phyloP scores from a whole-genome alignment of 2,329 filamentous ascomycete genomes.

The Rutstroemia sp. region DNA sequence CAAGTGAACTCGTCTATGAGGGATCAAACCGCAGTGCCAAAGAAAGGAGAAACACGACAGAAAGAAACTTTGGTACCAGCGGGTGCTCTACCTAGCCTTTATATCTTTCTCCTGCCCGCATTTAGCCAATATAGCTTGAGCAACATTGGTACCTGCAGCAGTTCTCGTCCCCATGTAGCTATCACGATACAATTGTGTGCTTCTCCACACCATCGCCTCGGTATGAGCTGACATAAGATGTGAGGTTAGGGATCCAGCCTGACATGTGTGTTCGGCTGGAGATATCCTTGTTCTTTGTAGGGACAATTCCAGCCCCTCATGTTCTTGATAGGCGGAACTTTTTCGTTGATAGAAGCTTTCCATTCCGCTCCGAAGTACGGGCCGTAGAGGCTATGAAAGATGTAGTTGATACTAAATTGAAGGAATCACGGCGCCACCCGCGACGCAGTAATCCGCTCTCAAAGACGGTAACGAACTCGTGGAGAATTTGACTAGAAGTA shows the following conservation, averaged over 20 bases:
- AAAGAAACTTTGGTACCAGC: not conserved
- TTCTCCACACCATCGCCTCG: not conserved
- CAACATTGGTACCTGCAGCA: not conserved
- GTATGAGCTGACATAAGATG: not conserved
- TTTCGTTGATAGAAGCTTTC: not conserved
- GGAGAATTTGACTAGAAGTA: no score
- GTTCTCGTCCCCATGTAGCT: no score
- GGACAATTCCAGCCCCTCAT: no score
- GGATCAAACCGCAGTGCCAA: not conserved
- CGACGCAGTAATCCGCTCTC: no score
- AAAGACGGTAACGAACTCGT: no score
- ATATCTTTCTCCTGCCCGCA: not conserved
- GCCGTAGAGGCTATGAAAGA: not conserved
- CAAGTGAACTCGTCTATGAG: no score
- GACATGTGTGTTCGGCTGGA: slow-evolving; percentile 2
- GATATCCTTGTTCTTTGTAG: no score
- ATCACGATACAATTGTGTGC: not conserved
- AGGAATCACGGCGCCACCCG: no score
- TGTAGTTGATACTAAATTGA: no score
- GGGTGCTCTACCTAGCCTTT: not conserved
- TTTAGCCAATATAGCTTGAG: no score
- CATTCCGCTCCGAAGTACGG: not conserved
- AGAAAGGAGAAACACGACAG: not conserved
- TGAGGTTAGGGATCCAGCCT: not conserved
- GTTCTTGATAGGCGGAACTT: no score